Percentiles rank a stretch among this genome's conserved stretches.
phyloP scores from a whole-genome alignment of 2,329 filamentous ascomycete genomes.

The Penicillium sp. region DNA sequence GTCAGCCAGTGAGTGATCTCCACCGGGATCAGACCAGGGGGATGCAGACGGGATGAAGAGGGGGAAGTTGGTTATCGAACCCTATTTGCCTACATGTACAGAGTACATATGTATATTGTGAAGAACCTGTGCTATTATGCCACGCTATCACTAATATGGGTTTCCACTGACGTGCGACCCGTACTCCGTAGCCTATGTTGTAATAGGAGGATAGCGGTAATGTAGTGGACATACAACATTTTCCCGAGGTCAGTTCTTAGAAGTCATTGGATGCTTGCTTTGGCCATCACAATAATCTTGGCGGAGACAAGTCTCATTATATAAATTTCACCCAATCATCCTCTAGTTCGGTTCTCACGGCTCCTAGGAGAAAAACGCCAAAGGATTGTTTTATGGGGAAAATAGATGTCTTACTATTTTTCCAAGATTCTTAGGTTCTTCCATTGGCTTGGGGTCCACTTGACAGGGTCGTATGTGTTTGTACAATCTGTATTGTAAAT shows the following conservation, averaged over 20 bases:
- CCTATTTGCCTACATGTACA: neutral
- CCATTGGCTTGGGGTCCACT: constrained; percentile 24
- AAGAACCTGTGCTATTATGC: neutral
- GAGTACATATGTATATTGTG: neutral
- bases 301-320: neutral
- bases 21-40: constrained; percentile 11
- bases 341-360: neutral
- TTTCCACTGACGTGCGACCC: neutral
- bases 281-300: neutral
- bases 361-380: neutral
- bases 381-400: neutral
- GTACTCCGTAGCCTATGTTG: too few species aligned
- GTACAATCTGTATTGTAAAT: neutral
- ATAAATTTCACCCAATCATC: neutral
- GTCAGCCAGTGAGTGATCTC: constrained; percentile 1
- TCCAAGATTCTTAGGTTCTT: constrained; percentile 27
- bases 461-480: constrained; percentile 15
- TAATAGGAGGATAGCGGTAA: neutral
- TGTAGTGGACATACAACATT: neutral
- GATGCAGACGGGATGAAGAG: constrained; percentile 12
- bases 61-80: neutral
- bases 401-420: constrained; percentile 16
- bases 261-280: neutral
- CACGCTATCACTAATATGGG: neutral
- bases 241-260: neutral